phyloP scores from a whole-genome alignment of 805 yeast species.

The Kurtzmaniella cleridarum region DNA sequence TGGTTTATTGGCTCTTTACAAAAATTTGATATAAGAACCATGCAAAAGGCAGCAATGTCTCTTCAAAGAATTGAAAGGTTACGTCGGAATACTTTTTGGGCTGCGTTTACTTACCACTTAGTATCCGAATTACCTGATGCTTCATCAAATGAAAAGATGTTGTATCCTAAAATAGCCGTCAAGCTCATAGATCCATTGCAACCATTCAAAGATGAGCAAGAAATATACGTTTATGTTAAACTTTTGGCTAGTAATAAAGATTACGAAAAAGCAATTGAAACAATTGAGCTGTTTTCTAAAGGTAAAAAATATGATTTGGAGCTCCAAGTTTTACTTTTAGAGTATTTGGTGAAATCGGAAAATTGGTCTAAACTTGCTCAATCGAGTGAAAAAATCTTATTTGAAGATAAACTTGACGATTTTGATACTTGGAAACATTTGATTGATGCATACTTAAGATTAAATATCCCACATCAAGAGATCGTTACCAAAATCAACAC shows the following conservation, averaged over 20 bases:
- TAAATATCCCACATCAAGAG: constrained; percentile 11
- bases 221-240: constrained; percentile 52
- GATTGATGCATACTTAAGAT: constrained; percentile 39
- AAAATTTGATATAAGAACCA: constrained; percentile 41
- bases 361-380: constrained; percentile 41
- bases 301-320: constrained; percentile 51
- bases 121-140: constrained; percentile 28
- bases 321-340: constrained; percentile 49
- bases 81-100: constrained; percentile 42
- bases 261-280: constrained; percentile 22
- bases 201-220: constrained; percentile 59
- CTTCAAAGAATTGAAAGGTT: constrained; percentile 24
- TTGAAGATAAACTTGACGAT: constrained; percentile 57
- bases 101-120: constrained; percentile 49
- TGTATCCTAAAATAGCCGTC: constrained; percentile 37
- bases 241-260: constrained; percentile 38
- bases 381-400: constrained; percentile 37
- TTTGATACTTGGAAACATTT: constrained; percentile 67
- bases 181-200: constrained; percentile 48
- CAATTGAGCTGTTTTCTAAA: constrained; percentile 24
- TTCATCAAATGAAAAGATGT: constrained; percentile 7
- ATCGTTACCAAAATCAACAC: constrained; percentile 5
- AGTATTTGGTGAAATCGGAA: constrained; percentile 36
- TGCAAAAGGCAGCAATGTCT: constrained; percentile 52
- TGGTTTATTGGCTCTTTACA: constrained; percentile 58